Base-by-base conservation (phyloP, 805 yeast species). In the Saturnispora saitoi region DNA sequence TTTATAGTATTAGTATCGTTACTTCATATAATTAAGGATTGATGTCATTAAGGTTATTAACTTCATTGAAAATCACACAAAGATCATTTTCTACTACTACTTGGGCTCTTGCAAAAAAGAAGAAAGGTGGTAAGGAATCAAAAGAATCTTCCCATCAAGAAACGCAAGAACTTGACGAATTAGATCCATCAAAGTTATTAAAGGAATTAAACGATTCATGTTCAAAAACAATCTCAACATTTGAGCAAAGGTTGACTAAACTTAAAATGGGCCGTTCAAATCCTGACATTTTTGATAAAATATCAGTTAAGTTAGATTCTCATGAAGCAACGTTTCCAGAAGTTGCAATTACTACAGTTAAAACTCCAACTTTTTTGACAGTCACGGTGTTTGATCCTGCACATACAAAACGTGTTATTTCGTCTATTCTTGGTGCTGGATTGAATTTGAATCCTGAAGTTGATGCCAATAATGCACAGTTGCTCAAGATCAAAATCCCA, bases 301-400 rank as follows among this genome's bases (percentile, higher is more conserved):
- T 89, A 50, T 62, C 63, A 37, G 73, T 91, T 15, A 67, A 70
- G 15, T 57, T 76, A 3, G 72, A 75, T 39, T 70, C 75, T 12
- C 70, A 73, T 45, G 63, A 68, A 2, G 72, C 72, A 2, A 31
- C 42, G 8, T 83, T 83, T 60, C 75, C 78, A 2, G 71, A 80
- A 29, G 66, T 87, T 28, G 95, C 95, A 1, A 82, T 81, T 52
- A 82, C 91, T 3, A 68, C 83, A 0, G 56, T 78, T 46, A 83
- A 83, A 55, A 93, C 91, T 6, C 47, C 50, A 2, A 75, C 86
- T 56, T 72, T 78, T 55, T 70, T 87, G 46, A 66, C 77, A 30
- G 77, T 91, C n/a, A 88, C 96, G 0, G 90, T 89, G 2, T 91
- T 83, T 64, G 96, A 91, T 59, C 95, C 95, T 6, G 73, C 72